Base-by-base conservation (phyloP, 106 monocot genomes). In the Narthecium ossifragum region DNA sequence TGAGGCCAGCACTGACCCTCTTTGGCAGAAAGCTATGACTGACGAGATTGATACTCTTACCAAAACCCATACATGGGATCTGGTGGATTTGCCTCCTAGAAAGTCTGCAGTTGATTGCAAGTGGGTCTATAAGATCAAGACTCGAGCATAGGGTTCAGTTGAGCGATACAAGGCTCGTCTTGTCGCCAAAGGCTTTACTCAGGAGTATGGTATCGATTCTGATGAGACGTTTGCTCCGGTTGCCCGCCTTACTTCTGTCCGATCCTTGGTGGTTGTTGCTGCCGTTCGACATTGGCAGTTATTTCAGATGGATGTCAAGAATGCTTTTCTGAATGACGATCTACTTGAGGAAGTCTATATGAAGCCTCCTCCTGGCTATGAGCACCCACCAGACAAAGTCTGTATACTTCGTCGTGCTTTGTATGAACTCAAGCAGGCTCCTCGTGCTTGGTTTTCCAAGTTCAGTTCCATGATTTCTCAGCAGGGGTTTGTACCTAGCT, bases 21-120 rank as follows among this genome's bases (percentile, higher is more conserved):
- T 26, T 38, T 40, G 25, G 60, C 60, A 60, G 22, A 20, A 26
- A 60, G 39, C 24, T 2, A 40, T 60, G 60, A 10, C 18, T 38
- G 0, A 60, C 20, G 25, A 60, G 26, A 7, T 60, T 20, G 8
- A 60, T 8, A 25, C 60, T 25, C 36, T 57, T n/a, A 18, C 33
- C 17, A 17, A 57, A n/a, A n/a, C n/a, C n/a, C n/a, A n/a, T n/a
- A n/a, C n/a, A n/a, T n/a, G n/a, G n/a, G n/a, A n/a, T n/a, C n/a
- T n/a, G n/a, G n/a, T n/a, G n/a, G n/a, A n/a, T n/a, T n/a, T n/a
- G n/a, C n/a, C n/a, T n/a, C n/a, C n/a, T n/a, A n/a, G n/a, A n/a
- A n/a, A n/a, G n/a, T n/a, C n/a, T n/a, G n/a, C n/a, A n/a, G n/a
- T n/a, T n/a, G n/a, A n/a, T n/a, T n/a, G n/a, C n/a, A n/a, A n/a